Base-by-base conservation (phyloP, 2,329 filamentous ascomycete genomes). In the Penicillium sp. region DNA sequence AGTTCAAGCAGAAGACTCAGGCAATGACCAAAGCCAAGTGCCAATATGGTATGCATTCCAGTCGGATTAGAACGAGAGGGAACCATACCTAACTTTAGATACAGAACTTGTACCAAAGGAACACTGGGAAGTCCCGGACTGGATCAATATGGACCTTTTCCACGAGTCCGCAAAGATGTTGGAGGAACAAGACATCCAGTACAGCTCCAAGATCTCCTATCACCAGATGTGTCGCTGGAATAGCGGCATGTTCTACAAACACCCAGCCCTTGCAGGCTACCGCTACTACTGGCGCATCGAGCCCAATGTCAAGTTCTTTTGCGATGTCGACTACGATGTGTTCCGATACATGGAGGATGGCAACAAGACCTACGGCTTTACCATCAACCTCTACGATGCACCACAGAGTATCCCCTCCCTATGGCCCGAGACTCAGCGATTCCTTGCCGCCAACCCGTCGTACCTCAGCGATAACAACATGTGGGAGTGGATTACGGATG, bases 211-310 rank as follows among this genome's bases (percentile, higher is more conserved):
- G 80, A 77, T 90, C 51, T 96, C 91, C 46, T 99, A 99, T 77
- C 93, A 97, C 75, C 89, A 97, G 72, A 99, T 99, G 94, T 99
- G 94, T 72, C 87, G 94, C 54, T 99, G 94, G 94, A 99, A 99
- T 78, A 95, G 90, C 68, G 94, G 94, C 69, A 82, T 97, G 75
- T 99, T 99, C 81, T 97, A 96, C 80, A 91, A 94, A 70, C 94
- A 99, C 74, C 91, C 91, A 0, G 92, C 91, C 0, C 83, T 99
- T 54, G 80, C 86, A 61, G 76, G 94, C 66, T 85, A 83, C 60
- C 89, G 91, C 64, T 99, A 90, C 80, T 99, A 99, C 81, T 99
- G 94, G 94, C 90, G 94, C 55, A 94, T 99, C 46, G 94, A 99
- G 73, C 94, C 94, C 50, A 96, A 97, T 63, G 94, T 99, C 41